A percentile compares a stretch with the other conserved stretches of the same genome.
Evolutionary conservation across 1,284 basidiomycete genomes (phyloP).

Genomic region (Pterula multifida): DNA sequence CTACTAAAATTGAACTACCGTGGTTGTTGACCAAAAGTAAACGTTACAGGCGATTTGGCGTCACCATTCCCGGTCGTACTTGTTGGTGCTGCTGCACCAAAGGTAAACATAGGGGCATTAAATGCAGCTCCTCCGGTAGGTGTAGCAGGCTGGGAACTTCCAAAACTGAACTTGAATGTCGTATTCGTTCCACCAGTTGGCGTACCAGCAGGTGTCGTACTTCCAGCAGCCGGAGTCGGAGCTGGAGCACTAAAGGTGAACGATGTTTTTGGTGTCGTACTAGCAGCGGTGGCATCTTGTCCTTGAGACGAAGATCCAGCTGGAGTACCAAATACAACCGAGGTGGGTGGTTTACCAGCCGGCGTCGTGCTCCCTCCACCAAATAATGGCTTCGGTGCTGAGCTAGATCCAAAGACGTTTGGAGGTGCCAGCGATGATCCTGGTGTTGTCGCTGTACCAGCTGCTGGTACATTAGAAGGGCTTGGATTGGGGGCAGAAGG

Average conservation of each 20-base stretch:
- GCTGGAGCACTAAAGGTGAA: conserved; percentile 1
- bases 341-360: neutral
- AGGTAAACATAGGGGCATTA: neutral
- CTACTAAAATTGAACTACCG: too few relatives aligned
- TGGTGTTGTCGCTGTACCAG: neutral
- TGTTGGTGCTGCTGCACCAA: neutral
- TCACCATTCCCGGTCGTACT: neutral
- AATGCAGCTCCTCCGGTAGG: neutral
- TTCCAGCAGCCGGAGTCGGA: neutral
- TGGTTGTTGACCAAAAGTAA: neutral
- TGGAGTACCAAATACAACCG: neutral
- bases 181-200: neutral
- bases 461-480: neutral
- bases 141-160: neutral
- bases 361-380: neutral
- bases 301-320: neutral
- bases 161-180: neutral
- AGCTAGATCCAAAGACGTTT: neutral
- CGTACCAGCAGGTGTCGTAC: neutral
- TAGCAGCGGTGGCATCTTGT: neutral
- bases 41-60: neutral
- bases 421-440: neutral
- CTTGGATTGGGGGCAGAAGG: neutral
- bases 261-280: neutral
- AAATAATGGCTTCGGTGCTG: neutral